A percentile compares a stretch with the other conserved stretches of the same genome.
phyloP scores from a whole-genome alignment of 2,329 filamentous ascomycete genomes.

The Penicillium sclerotiorum region DNA sequence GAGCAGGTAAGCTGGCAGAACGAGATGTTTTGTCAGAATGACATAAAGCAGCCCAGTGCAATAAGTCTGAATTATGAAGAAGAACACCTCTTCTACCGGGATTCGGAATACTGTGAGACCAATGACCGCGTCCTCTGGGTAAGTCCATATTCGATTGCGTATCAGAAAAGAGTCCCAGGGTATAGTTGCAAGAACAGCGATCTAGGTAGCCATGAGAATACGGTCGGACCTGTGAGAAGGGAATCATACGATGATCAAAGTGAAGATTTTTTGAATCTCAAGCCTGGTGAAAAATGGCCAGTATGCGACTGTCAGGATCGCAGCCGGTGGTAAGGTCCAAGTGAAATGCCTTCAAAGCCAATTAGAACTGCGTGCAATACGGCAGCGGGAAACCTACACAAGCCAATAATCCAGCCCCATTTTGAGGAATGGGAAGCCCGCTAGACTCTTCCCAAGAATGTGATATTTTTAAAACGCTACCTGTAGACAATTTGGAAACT shows the following conservation, averaged over 20 bases:
- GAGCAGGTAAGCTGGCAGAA: conserved; percentile 58
- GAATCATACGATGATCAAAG: conserved; percentile 55
- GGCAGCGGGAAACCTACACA: not conserved
- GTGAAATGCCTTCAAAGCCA: conserved; percentile 58
- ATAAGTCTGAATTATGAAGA: conserved; percentile 77
- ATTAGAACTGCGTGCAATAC: not conserved
- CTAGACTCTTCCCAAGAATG: too few species aligned
- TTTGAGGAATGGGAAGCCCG: too few species aligned
- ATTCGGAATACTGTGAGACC: conserved; percentile 67
- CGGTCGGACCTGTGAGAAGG: not conserved
- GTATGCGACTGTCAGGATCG: conserved; percentile 61
- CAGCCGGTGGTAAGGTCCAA: conserved; percentile 68
- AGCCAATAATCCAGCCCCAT: conserved; percentile 5
- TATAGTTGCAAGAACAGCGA: conserved; percentile 69
- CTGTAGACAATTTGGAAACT: too few species aligned
- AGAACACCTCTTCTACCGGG: conserved; percentile 73
- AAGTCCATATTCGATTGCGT: conserved; percentile 68
- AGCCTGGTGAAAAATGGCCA: conserved; percentile 63
- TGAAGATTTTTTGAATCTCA: conserved; percentile 64
- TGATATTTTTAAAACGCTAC: too few species aligned
- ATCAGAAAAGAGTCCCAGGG: conserved; percentile 80
- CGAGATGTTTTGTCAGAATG: conserved; percentile 64
- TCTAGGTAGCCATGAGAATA: conserved; percentile 32
- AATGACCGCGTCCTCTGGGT: conserved; percentile 65
- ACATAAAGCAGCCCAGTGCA: conserved; percentile 65